Conservation (phyloP, 495 filamentous ascomycete species). For the Thozetella sp. region DNA sequence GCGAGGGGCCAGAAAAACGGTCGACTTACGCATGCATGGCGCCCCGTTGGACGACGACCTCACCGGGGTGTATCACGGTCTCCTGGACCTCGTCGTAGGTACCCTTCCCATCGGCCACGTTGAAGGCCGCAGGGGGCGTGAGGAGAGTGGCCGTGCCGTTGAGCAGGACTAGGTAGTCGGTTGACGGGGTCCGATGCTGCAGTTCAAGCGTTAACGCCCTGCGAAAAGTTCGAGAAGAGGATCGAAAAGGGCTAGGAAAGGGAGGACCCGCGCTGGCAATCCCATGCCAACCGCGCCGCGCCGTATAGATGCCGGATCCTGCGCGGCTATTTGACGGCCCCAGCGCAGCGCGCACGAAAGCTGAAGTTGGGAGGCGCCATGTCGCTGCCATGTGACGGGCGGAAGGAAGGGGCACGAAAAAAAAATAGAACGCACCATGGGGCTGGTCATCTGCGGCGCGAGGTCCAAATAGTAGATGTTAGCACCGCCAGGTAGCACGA, state of each 20-base stretch:
- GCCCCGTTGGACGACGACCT: slow-evolving; percentile 24
- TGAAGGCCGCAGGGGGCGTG: slow-evolving; percentile 17
- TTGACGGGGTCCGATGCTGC: slow-evolving; percentile 24
- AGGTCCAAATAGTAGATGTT: slow-evolving; percentile 27
- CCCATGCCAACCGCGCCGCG: neutral
- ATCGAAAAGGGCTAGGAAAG: neutral
- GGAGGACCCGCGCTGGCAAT: neutral
- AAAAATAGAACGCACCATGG: slow-evolving; percentile 15
- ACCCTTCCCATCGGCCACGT: slow-evolving; percentile 12
- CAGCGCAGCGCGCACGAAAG: neutral
- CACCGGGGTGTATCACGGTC: slow-evolving; percentile 18
- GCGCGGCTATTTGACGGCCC: too few species aligned
- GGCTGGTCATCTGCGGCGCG: slow-evolving; percentile 19
- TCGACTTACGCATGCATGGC: slow-evolving; percentile 29
- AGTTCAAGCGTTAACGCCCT: too few species aligned
- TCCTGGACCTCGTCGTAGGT: slow-evolving; percentile 21
- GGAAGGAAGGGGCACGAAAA: neutral
- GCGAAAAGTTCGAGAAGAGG: too few species aligned
- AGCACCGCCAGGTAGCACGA: slow-evolving; percentile 20
- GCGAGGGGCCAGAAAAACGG: neutral
- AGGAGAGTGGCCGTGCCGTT: slow-evolving; percentile 18
- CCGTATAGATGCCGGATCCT: neutral
- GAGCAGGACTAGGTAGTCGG: slow-evolving; percentile 23
- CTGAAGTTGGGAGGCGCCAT: neutral
- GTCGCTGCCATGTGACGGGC: neutral